phyloP scores from a whole-genome alignment of 192 early-diverging fungal species.

The Neocallimastix lanati region DNA sequence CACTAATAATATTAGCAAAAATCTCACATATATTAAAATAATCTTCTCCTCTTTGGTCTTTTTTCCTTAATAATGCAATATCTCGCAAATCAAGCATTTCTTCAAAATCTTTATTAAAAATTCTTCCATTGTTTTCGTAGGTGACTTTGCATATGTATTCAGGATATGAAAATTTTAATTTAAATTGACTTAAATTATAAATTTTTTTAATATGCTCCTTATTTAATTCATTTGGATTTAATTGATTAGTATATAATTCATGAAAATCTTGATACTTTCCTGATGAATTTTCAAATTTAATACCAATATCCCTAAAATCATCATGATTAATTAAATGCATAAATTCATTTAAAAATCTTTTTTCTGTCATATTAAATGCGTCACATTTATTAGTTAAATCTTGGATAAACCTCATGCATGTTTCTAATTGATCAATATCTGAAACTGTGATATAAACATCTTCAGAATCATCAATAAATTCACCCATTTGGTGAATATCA shows the following conservation, averaged over 20 bases:
- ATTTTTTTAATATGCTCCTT: neutral
- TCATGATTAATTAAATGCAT: neutral
- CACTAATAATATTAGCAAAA: neutral
- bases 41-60: neutral
- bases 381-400: neutral
- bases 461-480: neutral
- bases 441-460: neutral
- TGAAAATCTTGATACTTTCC: neutral
- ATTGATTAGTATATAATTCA: neutral
- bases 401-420: neutral
- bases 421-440: neutral
- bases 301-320: neutral
- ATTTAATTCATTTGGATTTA: neutral
- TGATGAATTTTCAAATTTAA: neutral
- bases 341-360: neutral
- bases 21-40: neutral
- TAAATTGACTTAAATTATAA: neutral
- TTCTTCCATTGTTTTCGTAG: neutral
- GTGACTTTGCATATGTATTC: neutral
- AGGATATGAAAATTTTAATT: neutral
- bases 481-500: neutral
- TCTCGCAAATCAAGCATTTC: neutral
- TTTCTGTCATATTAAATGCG: neutral
- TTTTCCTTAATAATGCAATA: neutral
- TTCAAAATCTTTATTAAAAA: neutral